A percentile compares a stretch with the other conserved stretches of the same genome.
Conservation (phyloP, 2,329 filamentous ascomycete species). For the Aspergillus hiratsukae region DNA sequence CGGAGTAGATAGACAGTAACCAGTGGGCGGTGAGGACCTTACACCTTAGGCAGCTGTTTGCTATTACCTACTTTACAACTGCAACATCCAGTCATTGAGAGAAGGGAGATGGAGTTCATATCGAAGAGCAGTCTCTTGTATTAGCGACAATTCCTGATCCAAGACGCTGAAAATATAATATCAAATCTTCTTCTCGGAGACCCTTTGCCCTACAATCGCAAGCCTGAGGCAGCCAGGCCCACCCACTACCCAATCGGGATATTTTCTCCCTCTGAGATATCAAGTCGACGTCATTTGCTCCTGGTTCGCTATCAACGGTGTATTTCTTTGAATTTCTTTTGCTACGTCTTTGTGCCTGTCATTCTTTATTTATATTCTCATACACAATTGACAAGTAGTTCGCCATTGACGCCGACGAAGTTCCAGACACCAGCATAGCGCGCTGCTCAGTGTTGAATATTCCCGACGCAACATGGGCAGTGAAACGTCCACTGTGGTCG, state of each 20-base stretch:
- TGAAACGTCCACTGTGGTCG: conserved; percentile 65
- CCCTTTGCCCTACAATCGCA: neutral
- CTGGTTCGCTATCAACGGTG: neutral
- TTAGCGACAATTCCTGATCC: neutral
- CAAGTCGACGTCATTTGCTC: neutral
- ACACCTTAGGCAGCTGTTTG: neutral
- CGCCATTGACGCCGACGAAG: conserved; percentile 20
- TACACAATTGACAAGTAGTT: neutral
- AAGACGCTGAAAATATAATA: neutral
- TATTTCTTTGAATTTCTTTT: neutral
- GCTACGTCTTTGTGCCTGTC: neutral
- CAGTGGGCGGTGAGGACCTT: neutral
- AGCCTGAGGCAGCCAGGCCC: conserved; percentile 1
- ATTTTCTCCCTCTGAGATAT: neutral
- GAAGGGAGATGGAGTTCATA: neutral
- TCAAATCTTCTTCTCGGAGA: neutral
- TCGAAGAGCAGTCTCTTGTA: neutral
- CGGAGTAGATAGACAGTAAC: neutral
- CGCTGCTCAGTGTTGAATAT: conserved; percentile 13
- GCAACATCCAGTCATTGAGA: neutral
- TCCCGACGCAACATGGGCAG: conserved; percentile 66
- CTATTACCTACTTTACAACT: neutral
- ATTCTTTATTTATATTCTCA: neutral
- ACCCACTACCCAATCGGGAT: neutral
- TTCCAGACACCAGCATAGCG: conserved; percentile 17